Percentiles rank a stretch among this genome's conserved stretches.
These are phyloP conservation scores for Colletotrichum sp. DNA, from an alignment of 2,329 filamentous ascomycete species.

Conservation along the genomic window DNA sequence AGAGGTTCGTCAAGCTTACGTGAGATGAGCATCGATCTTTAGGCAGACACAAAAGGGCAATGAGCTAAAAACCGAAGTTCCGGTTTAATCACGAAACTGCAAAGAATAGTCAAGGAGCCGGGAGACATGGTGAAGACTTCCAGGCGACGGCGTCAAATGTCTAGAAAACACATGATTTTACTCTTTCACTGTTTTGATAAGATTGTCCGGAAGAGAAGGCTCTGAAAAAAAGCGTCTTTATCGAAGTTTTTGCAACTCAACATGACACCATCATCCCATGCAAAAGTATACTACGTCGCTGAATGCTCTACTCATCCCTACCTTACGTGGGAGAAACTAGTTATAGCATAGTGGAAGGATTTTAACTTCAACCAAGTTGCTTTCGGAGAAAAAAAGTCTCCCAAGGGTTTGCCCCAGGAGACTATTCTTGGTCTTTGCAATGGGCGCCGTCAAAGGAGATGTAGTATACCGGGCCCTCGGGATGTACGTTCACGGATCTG, in stretches of 20 bases:
- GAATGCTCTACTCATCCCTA: not conserved
- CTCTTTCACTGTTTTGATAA: not conserved
- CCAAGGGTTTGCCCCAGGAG: not conserved
- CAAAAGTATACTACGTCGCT: not conserved
- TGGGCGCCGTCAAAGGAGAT: not conserved
- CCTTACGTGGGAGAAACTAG: not conserved
- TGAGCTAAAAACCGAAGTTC: not conserved
- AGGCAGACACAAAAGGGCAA: not conserved
- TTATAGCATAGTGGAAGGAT: not conserved
- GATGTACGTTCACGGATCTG: not conserved
- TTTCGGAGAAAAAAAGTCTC: not conserved
- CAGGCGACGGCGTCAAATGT: not conserved
- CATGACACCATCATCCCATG: too few relatives aligned
- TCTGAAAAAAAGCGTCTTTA: not conserved
- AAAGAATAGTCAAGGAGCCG: not conserved
- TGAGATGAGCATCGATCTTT: not conserved
- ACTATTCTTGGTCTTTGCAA: not conserved
- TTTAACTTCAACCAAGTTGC: not conserved
- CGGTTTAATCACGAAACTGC: not conserved
- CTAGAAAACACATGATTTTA: not conserved
- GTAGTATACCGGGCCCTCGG: not conserved
- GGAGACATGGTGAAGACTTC: accelerated
- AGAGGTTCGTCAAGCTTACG: not conserved
- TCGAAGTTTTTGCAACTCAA: not conserved
- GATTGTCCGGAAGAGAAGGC: accelerated